Evolutionary conservation across 208 protist species (phyloP).

Genomic region (Acanthamoeba triangularis): DNA sequence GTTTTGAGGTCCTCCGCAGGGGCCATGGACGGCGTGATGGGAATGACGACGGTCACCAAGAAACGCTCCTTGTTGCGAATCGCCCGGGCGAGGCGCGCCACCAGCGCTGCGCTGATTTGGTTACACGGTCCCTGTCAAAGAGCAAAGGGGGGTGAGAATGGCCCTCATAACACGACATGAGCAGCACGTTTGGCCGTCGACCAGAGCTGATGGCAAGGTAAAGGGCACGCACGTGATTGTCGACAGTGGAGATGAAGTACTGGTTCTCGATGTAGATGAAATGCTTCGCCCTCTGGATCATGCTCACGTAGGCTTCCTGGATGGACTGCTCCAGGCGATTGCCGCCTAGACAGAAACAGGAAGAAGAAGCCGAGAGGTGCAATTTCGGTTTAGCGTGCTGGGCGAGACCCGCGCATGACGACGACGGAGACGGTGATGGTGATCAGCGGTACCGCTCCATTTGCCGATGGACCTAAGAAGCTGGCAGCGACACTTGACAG

Average conservation of each 20-base stretch:
- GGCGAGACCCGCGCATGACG: background rate
- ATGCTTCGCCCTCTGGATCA: slow-evolving; percentile 82
- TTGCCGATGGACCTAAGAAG: slow-evolving; percentile 44
- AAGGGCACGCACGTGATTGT: background rate
- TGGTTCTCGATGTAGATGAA: slow-evolving; percentile 90
- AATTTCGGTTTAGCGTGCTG: background rate
- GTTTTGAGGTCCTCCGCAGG: slow-evolving; percentile 47
- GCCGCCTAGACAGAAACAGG: background rate
- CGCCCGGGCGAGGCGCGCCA: slow-evolving; percentile 77
- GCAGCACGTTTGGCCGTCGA: background rate
- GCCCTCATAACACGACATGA: background rate
- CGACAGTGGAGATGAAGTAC: slow-evolving; percentile 81
- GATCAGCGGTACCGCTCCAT: slow-evolving; percentile 29
- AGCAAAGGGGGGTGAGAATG: background rate
- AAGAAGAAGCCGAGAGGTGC: background rate
- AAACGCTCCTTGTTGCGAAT: slow-evolving; percentile 72
- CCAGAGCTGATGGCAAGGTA: too few species aligned
- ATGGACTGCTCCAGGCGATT: slow-evolving; percentile 61
- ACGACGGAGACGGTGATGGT: background rate
- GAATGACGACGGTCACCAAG: slow-evolving; percentile 79
- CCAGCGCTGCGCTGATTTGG: slow-evolving; percentile 79
- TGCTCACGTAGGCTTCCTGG: slow-evolving; percentile 82
- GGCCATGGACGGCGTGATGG: slow-evolving; percentile 73
- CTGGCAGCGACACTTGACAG: slow-evolving; percentile 17
- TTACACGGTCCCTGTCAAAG: slow-evolving; percentile 70